These are phyloP conservation scores for Aquilaria malaccensis DNA, from an alignment of 345 rosid species.

Conservation along the genomic window DNA sequence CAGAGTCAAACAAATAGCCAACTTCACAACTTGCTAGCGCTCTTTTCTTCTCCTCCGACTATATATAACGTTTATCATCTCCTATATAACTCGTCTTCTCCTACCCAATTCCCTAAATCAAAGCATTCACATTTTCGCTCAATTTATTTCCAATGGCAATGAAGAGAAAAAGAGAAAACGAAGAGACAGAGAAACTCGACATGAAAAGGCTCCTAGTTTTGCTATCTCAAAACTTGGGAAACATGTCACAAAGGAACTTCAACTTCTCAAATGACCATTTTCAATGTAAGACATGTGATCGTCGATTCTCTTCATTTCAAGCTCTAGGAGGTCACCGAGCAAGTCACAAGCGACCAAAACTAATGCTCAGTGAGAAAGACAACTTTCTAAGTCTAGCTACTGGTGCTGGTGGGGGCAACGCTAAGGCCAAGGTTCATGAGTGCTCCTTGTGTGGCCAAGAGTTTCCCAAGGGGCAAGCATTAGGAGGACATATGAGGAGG, in stretches of 20 bases:
- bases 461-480: conserved; percentile 61
- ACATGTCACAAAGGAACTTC: conserved; percentile 9
- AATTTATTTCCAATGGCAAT: conserved; percentile 10
- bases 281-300: conserved; percentile 67
- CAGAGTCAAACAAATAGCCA: conserved; percentile 7
- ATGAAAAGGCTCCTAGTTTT: conserved; percentile 38
- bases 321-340: conserved; percentile 80
- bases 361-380: conserved; percentile 4
- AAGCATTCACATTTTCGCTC: neutral
- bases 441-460: conserved; percentile 59
- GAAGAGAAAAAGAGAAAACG: conserved; percentile 42
- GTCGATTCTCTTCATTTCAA: conserved; percentile 59
- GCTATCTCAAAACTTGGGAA: conserved; percentile 28
- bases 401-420: neutral
- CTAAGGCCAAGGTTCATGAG: conserved; percentile 31
- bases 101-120: neutral
- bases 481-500: conserved; percentile 78
- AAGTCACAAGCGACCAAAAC: conserved; percentile 55
- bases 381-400: conserved; percentile 1
- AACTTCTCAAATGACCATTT: conserved; percentile 13
- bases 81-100: neutral
- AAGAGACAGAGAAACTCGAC: conserved; percentile 32
- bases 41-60: neutral
- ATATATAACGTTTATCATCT: neutral
- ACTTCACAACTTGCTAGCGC: neutral